Evolutionary conservation across 2,329 filamentous ascomycete species (phyloP).

Genomic region (Blumeria hordei): DNA sequence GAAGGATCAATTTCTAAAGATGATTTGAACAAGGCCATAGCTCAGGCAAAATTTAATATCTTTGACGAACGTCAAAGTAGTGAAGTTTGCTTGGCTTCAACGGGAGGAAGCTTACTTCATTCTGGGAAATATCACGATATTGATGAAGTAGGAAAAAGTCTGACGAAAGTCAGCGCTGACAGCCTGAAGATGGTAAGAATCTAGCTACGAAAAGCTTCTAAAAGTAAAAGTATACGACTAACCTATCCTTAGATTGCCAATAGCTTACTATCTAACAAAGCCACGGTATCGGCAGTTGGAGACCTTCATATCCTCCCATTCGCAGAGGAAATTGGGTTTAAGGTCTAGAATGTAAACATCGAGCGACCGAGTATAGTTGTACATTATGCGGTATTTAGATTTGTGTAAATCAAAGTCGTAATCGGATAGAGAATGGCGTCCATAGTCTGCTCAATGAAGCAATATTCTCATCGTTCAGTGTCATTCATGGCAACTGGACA

Average conservation of each 20-base stretch:
- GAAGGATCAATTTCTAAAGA: slow-evolving; percentile 56
- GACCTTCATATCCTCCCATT: slow-evolving; percentile 80
- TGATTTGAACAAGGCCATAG: slow-evolving; percentile 74
- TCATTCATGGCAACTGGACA: too few relatives aligned
- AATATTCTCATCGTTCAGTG: too few relatives aligned
- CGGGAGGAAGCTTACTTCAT: slow-evolving; percentile 63
- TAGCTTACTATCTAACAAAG: slow-evolving; percentile 67
- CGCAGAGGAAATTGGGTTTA: slow-evolving; percentile 81
- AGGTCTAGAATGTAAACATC: slow-evolving; percentile 40
- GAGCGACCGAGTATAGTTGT: too few relatives aligned
- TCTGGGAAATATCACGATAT: slow-evolving; percentile 67
- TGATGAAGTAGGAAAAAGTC: slow-evolving; percentile 49
- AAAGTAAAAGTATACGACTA: neutral
- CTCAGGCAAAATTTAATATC: slow-evolving; percentile 79
- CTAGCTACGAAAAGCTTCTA: neutral
- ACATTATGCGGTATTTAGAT: too few relatives aligned
- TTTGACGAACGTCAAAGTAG: slow-evolving; percentile 62
- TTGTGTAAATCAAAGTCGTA: too few relatives aligned
- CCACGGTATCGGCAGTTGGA: slow-evolving; percentile 70
- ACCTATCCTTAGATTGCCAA: slow-evolving; percentile 47
- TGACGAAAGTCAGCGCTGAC: slow-evolving; percentile 62
- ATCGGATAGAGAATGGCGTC: too few relatives aligned
- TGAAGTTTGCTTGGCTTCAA: slow-evolving; percentile 53
- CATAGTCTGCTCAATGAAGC: too few relatives aligned
- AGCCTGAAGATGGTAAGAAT: slow-evolving; percentile 61